A percentile compares a stretch with the other conserved stretches of the same genome.
Evolutionary conservation across 495 filamentous ascomycete genomes (phyloP).

Genomic region (Corynascus novoguineensis): DNA sequence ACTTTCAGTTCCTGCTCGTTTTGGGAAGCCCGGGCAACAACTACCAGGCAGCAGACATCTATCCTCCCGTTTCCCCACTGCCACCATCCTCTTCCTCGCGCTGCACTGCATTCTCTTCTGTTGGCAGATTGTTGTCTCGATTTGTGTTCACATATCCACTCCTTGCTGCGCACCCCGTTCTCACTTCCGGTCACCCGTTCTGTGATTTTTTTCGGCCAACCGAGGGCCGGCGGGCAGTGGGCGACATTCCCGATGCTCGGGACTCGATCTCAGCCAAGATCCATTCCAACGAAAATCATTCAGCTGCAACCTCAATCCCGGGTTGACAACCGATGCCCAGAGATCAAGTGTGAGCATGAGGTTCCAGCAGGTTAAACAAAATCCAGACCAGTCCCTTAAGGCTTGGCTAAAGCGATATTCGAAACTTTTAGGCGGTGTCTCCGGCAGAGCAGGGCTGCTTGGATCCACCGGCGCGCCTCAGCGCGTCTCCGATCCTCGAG

Average conservation of each 20-base stretch:
- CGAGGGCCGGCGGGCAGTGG: not conserved
- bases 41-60: too few species aligned
- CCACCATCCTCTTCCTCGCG: too few species aligned
- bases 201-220: not conserved
- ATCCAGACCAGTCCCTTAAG: not conserved
- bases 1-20: not conserved
- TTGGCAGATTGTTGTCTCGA: too few species aligned
- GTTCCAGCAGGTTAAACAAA: not conserved
- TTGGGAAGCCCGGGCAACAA: too few species aligned
- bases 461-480: not conserved
- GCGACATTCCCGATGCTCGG: conserved; percentile 1
- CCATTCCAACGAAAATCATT: conserved; percentile 9
- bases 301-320: conserved; percentile 10
- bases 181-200: too few species aligned
- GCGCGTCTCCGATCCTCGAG: conserved; percentile 1
- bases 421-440: not conserved
- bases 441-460: not conserved
- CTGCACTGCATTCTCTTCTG: too few species aligned
- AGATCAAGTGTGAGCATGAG: not conserved
- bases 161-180: too few species aligned
- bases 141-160: too few species aligned
- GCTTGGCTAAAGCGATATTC: not conserved
- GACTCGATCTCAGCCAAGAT: conserved; percentile 11
- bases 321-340: not conserved
- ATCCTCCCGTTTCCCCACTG: too few species aligned